Percentiles rank a stretch among this genome's conserved stretches.
Evolutionary conservation across 257 asterid genomes (phyloP).

Genomic region (Solanum medicagineum): DNA sequence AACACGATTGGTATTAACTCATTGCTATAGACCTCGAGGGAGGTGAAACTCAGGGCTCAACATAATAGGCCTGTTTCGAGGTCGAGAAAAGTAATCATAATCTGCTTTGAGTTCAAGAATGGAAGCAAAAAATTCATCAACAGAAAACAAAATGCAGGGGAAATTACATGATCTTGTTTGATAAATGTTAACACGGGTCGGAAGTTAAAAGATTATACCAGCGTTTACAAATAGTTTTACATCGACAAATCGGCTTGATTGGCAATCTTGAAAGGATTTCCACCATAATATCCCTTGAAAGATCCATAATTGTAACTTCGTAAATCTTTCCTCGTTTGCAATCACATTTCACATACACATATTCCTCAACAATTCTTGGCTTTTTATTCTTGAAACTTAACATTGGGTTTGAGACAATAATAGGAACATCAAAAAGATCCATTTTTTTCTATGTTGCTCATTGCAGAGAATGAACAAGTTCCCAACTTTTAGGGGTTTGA

Average conservation of each 20-base stretch:
- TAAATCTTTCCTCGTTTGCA: neutral
- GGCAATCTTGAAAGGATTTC: neutral
- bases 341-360: neutral
- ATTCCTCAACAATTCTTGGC: neutral
- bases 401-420: neutral
- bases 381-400: neutral
- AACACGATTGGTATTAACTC: neutral
- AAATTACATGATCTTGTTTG: neutral
- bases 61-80: neutral
- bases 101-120: neutral
- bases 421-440: neutral
- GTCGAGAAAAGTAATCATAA: neutral
- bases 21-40: neutral
- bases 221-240: neutral
- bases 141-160: neutral
- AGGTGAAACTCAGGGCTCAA: neutral
- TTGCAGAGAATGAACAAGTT: neutral
- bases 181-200: neutral
- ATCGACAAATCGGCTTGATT: neutral
- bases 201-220: neutral
- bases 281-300: neutral
- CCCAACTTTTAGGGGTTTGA: neutral
- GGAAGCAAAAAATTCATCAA: neutral
- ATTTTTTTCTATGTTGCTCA: neutral
- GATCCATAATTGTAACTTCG: neutral